phyloP scores from a whole-genome alignment of 345 rosid genomes.

The Anastatica hierochuntica region DNA sequence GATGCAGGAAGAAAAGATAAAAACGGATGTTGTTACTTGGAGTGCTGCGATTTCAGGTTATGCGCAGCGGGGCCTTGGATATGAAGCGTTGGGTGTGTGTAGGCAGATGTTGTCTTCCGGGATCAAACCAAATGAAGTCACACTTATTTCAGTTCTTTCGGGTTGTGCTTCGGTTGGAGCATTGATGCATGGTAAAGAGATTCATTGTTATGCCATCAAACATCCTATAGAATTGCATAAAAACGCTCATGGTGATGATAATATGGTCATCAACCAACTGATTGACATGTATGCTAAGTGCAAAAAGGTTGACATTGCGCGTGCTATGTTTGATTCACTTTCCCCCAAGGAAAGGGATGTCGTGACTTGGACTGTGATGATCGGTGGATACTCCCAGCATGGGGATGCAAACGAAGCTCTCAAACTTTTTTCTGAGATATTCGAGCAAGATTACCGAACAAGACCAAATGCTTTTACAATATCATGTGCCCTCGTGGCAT shows the following conservation, averaged over 20 bases:
- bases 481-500: constrained; percentile 72
- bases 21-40: constrained; percentile 75
- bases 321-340: constrained; percentile 44
- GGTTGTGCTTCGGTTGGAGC: constrained; percentile 73
- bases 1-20: constrained; percentile 52
- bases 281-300: constrained; percentile 84
- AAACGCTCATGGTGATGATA: constrained; percentile 35
- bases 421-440: constrained; percentile 50
- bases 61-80: constrained; percentile 64
- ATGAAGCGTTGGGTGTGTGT: constrained; percentile 56
- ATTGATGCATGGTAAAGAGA: constrained; percentile 62
- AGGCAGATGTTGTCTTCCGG: constrained; percentile 52
- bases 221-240: constrained; percentile 29
- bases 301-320: constrained; percentile 34
- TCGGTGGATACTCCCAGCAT: constrained; percentile 79
- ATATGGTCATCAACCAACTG: constrained; percentile 51
- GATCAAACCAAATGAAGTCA: constrained; percentile 52
- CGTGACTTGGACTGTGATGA: constrained; percentile 80
- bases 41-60: constrained; percentile 81
- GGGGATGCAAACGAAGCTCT: constrained; percentile 73
- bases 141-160: constrained; percentile 70
- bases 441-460: constrained; percentile 29
- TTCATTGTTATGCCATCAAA: constrained; percentile 61
- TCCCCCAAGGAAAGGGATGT: constrained; percentile 42
- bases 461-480: constrained; percentile 74